These are phyloP conservation scores for Scytalidium sp. DNA, from an alignment of 2,329 filamentous ascomycete genomes.

Conservation along the genomic window DNA sequence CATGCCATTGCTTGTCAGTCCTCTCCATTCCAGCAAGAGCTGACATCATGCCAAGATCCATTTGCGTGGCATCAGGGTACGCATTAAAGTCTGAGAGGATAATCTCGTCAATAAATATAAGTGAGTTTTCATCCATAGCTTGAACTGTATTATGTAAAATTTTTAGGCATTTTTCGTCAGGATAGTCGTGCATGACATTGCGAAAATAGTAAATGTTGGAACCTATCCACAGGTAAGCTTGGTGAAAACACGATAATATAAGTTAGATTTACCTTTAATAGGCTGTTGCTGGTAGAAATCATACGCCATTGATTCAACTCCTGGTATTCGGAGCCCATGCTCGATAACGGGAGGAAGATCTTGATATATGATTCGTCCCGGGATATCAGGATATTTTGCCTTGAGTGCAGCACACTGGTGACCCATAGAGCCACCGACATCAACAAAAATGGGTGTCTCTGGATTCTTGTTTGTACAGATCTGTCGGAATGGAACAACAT, in stretches of 20 bases:
- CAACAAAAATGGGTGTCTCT: slow-evolving; percentile 30
- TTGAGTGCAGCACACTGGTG: slow-evolving; percentile 34
- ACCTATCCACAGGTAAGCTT: too few species aligned
- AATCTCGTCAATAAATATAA: slow-evolving; percentile 41
- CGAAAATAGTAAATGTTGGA: slow-evolving; percentile 33
- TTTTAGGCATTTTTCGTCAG: slow-evolving; percentile 26
- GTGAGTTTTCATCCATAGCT: slow-evolving; percentile 32
- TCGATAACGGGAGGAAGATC: slow-evolving; percentile 33
- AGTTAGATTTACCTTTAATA: too few species aligned
- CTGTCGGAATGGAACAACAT: not conserved
- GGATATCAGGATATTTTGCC: slow-evolving; percentile 27
- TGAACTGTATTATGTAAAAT: slow-evolving; percentile 32
- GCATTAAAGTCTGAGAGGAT: slow-evolving; percentile 34
- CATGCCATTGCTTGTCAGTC: slow-evolving; percentile 31
- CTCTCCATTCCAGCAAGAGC: slow-evolving; percentile 31
- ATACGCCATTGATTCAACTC: slow-evolving; percentile 25
- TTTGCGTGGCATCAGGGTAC: slow-evolving; percentile 26
- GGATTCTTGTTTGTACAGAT: not conserved
- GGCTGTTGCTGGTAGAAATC: slow-evolving; percentile 28
- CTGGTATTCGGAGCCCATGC: slow-evolving; percentile 17
- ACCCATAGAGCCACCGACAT: slow-evolving; percentile 38
- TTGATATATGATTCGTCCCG: slow-evolving; percentile 35
- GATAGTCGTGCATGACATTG: slow-evolving; percentile 36
- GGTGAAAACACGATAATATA: too few species aligned
- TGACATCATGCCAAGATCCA: slow-evolving; percentile 37